These are phyloP conservation scores for Arachnopeziza araneosa DNA, from an alignment of 2,329 filamentous ascomycete genomes.

Conservation along the genomic window DNA sequence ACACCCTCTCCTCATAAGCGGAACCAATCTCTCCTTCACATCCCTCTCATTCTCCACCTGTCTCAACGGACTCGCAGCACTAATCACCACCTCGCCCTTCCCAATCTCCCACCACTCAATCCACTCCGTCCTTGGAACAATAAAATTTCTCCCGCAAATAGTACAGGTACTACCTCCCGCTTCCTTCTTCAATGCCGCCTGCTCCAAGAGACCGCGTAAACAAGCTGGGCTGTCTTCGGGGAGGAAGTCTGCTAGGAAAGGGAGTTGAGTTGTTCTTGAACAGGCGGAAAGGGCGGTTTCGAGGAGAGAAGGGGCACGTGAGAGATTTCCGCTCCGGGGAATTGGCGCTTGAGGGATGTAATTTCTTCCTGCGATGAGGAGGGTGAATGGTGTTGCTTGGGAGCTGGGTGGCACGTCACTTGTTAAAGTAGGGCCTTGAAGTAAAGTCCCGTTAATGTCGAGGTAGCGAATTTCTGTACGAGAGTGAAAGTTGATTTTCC, in stretches of 20 bases:
- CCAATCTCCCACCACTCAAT: slow-evolving; percentile 54
- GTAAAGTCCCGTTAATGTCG: slow-evolving; percentile 20
- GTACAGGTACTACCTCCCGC: slow-evolving; percentile 47
- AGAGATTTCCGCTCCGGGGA: slow-evolving; percentile 13
- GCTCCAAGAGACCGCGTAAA: slow-evolving; percentile 17
- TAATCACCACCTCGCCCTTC: slow-evolving; percentile 9
- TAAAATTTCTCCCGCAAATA: slow-evolving; percentile 42
- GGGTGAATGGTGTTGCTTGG: background rate
- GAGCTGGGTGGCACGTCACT: background rate
- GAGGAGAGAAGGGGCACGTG: slow-evolving; percentile 26
- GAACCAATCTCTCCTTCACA: slow-evolving; percentile 28
- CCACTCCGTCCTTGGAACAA: slow-evolving; percentile 52
- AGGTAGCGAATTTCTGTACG: slow-evolving; percentile 28
- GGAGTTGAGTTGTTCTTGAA: slow-evolving; percentile 6
- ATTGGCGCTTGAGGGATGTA: slow-evolving; percentile 18
- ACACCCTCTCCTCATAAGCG: slow-evolving; percentile 32
- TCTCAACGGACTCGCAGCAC: slow-evolving; percentile 19
- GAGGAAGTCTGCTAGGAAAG: background rate
- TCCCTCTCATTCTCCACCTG: slow-evolving; percentile 27
- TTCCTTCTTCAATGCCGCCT: slow-evolving; percentile 37
- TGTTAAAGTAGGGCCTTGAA: slow-evolving; percentile 26
- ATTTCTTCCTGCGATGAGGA: slow-evolving; percentile 16
- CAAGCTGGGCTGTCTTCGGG: slow-evolving; percentile 16
- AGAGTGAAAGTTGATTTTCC: slow-evolving; percentile 24
- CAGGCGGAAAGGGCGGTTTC: slow-evolving; percentile 28